Conservation (phyloP, 768 basidiomycete species). For the Kwoniella dendrophila region DNA sequence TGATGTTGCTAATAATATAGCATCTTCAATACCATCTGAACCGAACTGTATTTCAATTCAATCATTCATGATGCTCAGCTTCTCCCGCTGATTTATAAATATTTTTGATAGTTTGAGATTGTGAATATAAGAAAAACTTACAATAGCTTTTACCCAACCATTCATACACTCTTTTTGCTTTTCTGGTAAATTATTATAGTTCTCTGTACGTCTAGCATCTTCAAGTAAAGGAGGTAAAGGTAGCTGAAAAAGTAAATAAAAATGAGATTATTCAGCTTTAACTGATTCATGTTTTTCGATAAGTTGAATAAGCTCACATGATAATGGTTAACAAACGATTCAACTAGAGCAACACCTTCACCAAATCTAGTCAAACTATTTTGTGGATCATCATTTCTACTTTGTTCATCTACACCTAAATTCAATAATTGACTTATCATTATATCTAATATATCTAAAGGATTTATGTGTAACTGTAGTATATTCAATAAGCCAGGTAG, state of each 20-base stretch:
- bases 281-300: background rate
- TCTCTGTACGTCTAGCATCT: constrained; percentile 28
- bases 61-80: background rate
- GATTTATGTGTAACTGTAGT: constrained; percentile 13
- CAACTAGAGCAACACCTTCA: constrained; percentile 41
- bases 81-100: background rate
- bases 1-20: constrained; percentile 51
- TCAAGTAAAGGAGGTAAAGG: constrained; percentile 32
- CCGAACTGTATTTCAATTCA: constrained; percentile 45
- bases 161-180: constrained; percentile 35
- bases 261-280: constrained; percentile 8
- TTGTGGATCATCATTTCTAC: constrained; percentile 51
- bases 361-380: constrained; percentile 49
- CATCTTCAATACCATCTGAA: constrained; percentile 55
- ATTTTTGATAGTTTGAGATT: background rate
- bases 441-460: constrained; percentile 21
- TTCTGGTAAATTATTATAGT: constrained; percentile 24
- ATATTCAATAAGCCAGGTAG: constrained; percentile 29
- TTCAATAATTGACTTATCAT: constrained; percentile 27
- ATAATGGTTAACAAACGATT: constrained; percentile 31
- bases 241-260: constrained; percentile 16
- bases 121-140: constrained; percentile 20
- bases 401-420: constrained; percentile 20
- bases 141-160: constrained; percentile 54
- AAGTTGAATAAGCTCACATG: constrained; percentile 21